Evolutionary conservation across 306 rosid genomes (phyloP), one percentile per base, ranked within the genome.

Genomic region (Clitoria ternatea): DNA sequence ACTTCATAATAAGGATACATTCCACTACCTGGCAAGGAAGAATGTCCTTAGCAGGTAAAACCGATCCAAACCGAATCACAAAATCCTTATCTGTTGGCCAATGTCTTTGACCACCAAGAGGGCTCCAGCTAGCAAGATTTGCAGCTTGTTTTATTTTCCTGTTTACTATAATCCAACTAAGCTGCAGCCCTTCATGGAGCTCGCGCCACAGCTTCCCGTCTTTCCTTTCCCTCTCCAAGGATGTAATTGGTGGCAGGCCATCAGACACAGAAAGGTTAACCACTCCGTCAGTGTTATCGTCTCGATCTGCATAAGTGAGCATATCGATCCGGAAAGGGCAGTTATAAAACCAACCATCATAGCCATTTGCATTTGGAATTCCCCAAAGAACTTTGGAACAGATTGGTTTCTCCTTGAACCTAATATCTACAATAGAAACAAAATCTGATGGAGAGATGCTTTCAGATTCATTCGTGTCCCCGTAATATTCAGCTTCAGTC

Each of bases 81-180:
- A 87, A 89, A 72, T 87, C 92, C 77, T 76, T 84, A 72, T 89
- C 96, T 1, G 92, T 87, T 15, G 96, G 96, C 96, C 96, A 89
- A 69, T 89, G 92, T 73, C 96, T 80, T 59, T 85, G 92, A 39
- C 96, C 96, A 3, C 92, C 90, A 20, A 89, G 84, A 52, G 96
- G 89, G 55, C 80, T 77, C 92, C 96, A 89, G 81, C 96, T 81
- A 47, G 92, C 87, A 66, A 89, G 89, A 82, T 87, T 89, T 6
- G 90, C 92, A 59, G 96, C 92, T 81, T 78, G 89, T 83, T 85
- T 89, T 61, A 78, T 85, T 76, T 83, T 89, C 53, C 47, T 72
- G 73, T 89, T 89, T 39, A 81, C 92, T 6, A 89, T 76, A 40
- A 89, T 89, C 92, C 96, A 89, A 72, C 90, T 85, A 17, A 89